Conservation (phyloP, 1,284 basidiomycete species). For the Ganoderma leucocontextum region DNA sequence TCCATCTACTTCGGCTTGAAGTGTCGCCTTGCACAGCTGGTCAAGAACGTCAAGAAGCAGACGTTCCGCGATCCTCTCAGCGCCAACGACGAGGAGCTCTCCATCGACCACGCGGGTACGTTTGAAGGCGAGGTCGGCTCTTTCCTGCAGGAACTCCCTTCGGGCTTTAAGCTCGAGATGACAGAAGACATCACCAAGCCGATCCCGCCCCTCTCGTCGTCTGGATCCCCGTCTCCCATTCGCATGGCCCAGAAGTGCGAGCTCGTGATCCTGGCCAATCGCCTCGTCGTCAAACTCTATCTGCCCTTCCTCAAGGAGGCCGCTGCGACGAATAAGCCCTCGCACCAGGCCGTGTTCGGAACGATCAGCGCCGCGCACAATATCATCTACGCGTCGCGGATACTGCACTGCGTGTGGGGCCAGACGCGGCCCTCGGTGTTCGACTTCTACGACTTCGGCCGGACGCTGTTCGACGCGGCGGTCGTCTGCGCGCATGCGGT, state of each 20-base stretch:
- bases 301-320: conserved; percentile 65
- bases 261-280: conserved; percentile 63
- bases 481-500: conserved; percentile 68
- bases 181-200: conserved; percentile 41
- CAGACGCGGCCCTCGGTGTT: conserved; percentile 53
- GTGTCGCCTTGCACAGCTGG: conserved; percentile 58
- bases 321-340: conserved; percentile 39
- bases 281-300: conserved; percentile 69
- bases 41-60: conserved; percentile 58
- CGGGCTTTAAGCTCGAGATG: conserved; percentile 48
- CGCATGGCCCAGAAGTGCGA: conserved; percentile 63
- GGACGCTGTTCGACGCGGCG: conserved; percentile 68
- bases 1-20: conserved; percentile 56
- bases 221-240: conserved; percentile 30
- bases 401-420: conserved; percentile 52
- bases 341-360: conserved; percentile 60
- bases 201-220: conserved; percentile 20
- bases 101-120: conserved; percentile 62
- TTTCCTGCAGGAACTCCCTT: conserved; percentile 62
- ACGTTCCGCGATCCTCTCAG: conserved; percentile 47
- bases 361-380: conserved; percentile 68
- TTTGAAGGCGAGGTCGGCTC: conserved; percentile 62
- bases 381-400: conserved; percentile 58
- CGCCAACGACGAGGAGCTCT: conserved; percentile 42
- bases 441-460: conserved; percentile 67